Conservation (phyloP, 2,329 filamentous ascomycete genomes). For the Trichoderma aggressivum region DNA sequence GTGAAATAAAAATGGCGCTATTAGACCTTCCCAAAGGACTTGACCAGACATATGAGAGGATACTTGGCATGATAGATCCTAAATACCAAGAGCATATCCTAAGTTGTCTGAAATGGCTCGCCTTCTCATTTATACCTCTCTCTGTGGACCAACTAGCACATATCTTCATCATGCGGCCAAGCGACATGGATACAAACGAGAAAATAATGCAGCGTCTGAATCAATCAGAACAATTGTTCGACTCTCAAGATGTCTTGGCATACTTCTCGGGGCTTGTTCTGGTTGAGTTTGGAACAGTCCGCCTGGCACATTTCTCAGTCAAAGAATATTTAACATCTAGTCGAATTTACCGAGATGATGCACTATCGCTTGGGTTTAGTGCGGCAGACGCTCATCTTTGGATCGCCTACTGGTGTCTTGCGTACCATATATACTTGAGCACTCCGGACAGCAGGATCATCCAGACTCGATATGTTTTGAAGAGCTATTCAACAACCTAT, state of each 20-base stretch:
- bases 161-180: background rate
- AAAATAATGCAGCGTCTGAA: background rate
- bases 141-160: background rate
- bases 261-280: background rate
- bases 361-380: background rate
- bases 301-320: slow-evolving; percentile 12
- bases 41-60: slow-evolving; percentile 12
- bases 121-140: background rate
- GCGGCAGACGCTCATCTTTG: background rate
- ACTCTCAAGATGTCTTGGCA: background rate
- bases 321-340: slow-evolving; percentile 12
- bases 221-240: background rate
- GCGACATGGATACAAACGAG: background rate
- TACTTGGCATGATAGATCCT: background rate
- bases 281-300: background rate
- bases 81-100: background rate
- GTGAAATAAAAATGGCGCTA: background rate
- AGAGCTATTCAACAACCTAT: background rate
- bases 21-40: background rate
- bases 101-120: slow-evolving; percentile 10
- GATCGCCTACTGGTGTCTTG: slow-evolving; percentile 5
- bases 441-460: background rate
- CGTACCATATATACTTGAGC: background rate
- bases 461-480: background rate
- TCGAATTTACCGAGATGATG: background rate